Conservation (phyloP, 2,329 filamentous ascomycete genomes). For the Aspergillus clavatus region DNA sequence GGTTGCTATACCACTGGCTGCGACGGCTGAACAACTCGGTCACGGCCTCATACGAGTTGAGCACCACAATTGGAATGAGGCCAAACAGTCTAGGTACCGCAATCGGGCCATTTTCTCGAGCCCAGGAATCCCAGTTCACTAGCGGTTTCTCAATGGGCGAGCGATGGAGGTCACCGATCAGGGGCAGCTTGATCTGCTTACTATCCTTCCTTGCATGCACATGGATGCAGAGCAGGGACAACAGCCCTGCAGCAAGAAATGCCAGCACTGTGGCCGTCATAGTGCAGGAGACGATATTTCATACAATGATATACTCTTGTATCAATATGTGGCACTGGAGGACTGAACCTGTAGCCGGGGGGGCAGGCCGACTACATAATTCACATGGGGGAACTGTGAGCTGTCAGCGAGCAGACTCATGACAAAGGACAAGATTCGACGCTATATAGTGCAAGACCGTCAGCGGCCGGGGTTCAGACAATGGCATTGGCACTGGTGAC, state of each 20-base stretch:
- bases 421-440: too few species aligned
- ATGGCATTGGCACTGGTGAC: too few species aligned
- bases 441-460: too few species aligned
- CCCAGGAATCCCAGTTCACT: slow-evolving; percentile 32
- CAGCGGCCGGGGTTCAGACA: too few species aligned
- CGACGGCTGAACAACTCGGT: slow-evolving; percentile 40
- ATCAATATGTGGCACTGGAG: too few species aligned
- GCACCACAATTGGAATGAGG: slow-evolving; percentile 35
- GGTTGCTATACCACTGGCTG: slow-evolving; percentile 39
- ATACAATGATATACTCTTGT: too few species aligned
- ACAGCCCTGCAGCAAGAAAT: slow-evolving; percentile 3
- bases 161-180: slow-evolving; percentile 29
- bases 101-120: slow-evolving; percentile 33
- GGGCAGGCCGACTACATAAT: too few species aligned
- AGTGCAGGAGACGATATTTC: too few species aligned
- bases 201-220: not conserved
- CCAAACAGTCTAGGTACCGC: slow-evolving; percentile 25
- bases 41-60: slow-evolving; percentile 34
- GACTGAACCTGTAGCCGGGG: too few species aligned
- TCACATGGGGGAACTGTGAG: too few species aligned
- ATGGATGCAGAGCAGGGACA: slow-evolving; percentile 7
- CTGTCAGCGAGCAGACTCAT: too few species aligned
- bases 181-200: slow-evolving; percentile 12
- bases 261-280: slow-evolving; percentile 1
- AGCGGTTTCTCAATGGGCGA: slow-evolving; percentile 26